Evolutionary conservation across 176 grass and related monocot genomes (phyloP), one percentile per base, ranked within the genome.

Genomic region (Cocos nucifera): DNA sequence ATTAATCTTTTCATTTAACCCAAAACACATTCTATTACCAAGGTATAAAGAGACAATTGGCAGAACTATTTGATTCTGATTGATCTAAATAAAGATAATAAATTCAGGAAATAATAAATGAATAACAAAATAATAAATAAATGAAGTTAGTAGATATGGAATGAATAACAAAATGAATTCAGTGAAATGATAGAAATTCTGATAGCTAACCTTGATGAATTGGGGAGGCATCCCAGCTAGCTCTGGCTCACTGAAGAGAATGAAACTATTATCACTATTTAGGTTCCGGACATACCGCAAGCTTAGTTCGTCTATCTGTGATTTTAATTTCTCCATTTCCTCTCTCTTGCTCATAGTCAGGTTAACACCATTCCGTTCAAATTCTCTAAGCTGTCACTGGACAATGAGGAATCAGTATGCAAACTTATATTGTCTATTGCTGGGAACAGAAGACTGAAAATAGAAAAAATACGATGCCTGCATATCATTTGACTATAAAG

Each of bases 301-400:
- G 80, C 80, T 91, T 73, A 97, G 66, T 63, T 73, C 84, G 70
- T 85, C 76, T 22, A 97, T 85, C 53, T 56, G 79, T 78, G 64
- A 88, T 72, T 69, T 80, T 67, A 97, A 67, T 49, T 69, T 91
- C 63, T 91, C 87, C 81, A 91, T 70, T 78, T 97, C 87, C 20
- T 75, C 78, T 80, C 61, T 97, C 73, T 91, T 91, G 73, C 66
- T 83, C 59, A 73, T 73, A 57, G 73, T 77, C 75, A 97, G 63
- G 57, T 77, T 88, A 50, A 66, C 84, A 67, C 93, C 93, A 73
- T 78, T 82, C 18, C 81, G 81, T 69, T 97, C 93, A 74, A 87
- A 90, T 73, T 97, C 93, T 73, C 77, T 85, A 73, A 91, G 84
- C 93, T 97, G 84, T 76, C 62, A 91, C 19, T 73, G 82, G 58